Conservation (phyloP, 2,329 filamentous ascomycete genomes). For the Metarhizium rileyi region DNA sequence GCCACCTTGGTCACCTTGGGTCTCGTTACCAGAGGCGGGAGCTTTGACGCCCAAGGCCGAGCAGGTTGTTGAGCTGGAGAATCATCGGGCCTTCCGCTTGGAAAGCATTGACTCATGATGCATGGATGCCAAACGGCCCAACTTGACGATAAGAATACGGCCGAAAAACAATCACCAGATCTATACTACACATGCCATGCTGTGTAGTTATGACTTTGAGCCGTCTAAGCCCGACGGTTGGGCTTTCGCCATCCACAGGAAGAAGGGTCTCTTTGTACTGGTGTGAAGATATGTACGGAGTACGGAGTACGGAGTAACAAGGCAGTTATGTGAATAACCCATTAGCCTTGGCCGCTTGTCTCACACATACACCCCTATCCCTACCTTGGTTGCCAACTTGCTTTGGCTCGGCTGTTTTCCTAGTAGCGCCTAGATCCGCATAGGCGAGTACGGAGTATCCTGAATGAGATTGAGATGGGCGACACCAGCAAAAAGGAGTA, state of each 20-base stretch:
- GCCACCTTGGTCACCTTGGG: background rate
- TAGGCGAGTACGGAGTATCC: too few relatives aligned
- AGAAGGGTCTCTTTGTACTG: background rate
- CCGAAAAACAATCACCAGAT: background rate
- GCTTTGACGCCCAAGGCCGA: background rate
- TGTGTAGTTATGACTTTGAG: background rate
- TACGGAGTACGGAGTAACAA: too few relatives aligned
- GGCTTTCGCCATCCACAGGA: background rate
- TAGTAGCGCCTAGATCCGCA: too few relatives aligned
- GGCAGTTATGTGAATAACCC: background rate
- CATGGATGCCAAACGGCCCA: background rate
- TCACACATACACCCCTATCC: background rate
- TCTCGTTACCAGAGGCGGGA: background rate
- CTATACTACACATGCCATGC: background rate
- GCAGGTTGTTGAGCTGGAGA: background rate
- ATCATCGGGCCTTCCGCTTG: background rate
- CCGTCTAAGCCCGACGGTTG: background rate
- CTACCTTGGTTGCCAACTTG: background rate
- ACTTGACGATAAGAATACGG: background rate
- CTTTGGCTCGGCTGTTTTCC: too few relatives aligned
- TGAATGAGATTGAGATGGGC: background rate
- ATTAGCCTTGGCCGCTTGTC: background rate
- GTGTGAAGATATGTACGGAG: background rate
- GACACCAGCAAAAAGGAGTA: background rate
- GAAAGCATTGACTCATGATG: background rate